Conservation (phyloP, 2,329 filamentous ascomycete genomes). For the Alternaria brassicicola region DNA sequence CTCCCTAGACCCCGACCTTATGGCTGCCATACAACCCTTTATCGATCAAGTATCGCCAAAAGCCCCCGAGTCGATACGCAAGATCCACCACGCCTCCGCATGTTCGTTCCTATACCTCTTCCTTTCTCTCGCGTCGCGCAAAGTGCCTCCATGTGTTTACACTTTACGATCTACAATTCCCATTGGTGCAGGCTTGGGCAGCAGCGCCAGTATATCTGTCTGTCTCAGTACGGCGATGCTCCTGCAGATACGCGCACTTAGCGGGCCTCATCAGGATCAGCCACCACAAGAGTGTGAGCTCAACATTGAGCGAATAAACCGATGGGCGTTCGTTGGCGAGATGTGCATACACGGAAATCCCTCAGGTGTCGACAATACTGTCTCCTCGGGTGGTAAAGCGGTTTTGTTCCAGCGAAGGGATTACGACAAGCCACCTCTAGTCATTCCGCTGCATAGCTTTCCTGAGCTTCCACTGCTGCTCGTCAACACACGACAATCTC, state of each 20-base stretch:
- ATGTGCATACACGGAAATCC: constrained; percentile 98
- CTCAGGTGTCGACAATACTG: constrained; percentile 96
- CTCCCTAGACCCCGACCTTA: constrained; percentile 79
- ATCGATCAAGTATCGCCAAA: constrained; percentile 72
- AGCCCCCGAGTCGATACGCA: constrained; percentile 73
- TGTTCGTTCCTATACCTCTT: constrained; percentile 92
- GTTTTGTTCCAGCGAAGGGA: constrained; percentile 86
- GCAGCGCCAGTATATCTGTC: constrained; percentile 91
- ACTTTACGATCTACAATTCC: constrained; percentile 93
- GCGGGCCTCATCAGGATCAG: constrained; percentile 91
- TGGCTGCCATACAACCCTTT: constrained; percentile 80
- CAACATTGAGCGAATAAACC: constrained; percentile 93
- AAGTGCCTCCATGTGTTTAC: constrained; percentile 82
- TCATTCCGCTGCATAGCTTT: constrained; percentile 81
- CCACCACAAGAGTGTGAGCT: constrained; percentile 83
- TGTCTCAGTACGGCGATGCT: constrained; percentile 85
- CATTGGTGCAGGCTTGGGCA: constrained; percentile 87
- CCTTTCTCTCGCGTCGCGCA: constrained; percentile 79
- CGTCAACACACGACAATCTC: constrained; percentile 85
- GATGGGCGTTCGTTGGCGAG: constrained; percentile 96
- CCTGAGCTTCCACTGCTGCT: constrained; percentile 89
- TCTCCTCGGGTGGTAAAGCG: constrained; percentile 90
- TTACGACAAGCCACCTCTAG: constrained; percentile 75
- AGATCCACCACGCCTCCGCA: constrained; percentile 82
- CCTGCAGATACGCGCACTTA: constrained; percentile 84